phyloP scores from a whole-genome alignment of 257 asterid species.

The Marsdenia floribunda region DNA sequence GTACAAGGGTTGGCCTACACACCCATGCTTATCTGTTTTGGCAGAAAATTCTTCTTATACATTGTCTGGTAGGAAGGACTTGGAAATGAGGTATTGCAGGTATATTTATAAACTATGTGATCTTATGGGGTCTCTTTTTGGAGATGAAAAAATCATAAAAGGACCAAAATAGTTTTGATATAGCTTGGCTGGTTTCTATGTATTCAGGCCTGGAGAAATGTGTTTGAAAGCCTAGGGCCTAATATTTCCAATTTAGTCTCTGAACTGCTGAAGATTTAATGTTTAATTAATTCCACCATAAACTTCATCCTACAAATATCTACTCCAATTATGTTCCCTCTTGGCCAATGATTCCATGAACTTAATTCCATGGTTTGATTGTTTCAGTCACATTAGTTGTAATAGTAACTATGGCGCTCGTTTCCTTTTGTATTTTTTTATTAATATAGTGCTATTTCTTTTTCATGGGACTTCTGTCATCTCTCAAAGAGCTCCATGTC shows the following conservation, averaged over 20 bases:
- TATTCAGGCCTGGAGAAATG: background rate
- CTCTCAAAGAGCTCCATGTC: slow-evolving; percentile 72
- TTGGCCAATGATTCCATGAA: background rate
- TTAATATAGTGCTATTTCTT: slow-evolving; percentile 4
- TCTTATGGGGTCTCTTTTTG: background rate
- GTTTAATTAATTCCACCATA: background rate
- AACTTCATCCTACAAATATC: background rate
- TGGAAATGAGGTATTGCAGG: background rate
- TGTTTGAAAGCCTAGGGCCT: background rate
- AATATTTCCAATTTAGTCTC: background rate
- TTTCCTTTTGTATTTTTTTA: background rate
- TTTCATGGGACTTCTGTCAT: slow-evolving; percentile 23
- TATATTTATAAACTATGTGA: background rate
- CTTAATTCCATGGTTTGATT: background rate
- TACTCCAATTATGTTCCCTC: background rate
- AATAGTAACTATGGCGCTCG: background rate
- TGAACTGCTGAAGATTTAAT: background rate
- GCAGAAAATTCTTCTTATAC: background rate
- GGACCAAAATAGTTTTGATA: background rate
- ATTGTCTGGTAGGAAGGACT: background rate
- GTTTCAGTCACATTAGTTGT: background rate
- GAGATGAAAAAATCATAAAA: background rate
- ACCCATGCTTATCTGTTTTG: background rate
- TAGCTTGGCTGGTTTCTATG: background rate
- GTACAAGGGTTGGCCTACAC: background rate